Conservation (phyloP, 2,329 filamentous ascomycete genomes). For the Helminthosporium solani region DNA sequence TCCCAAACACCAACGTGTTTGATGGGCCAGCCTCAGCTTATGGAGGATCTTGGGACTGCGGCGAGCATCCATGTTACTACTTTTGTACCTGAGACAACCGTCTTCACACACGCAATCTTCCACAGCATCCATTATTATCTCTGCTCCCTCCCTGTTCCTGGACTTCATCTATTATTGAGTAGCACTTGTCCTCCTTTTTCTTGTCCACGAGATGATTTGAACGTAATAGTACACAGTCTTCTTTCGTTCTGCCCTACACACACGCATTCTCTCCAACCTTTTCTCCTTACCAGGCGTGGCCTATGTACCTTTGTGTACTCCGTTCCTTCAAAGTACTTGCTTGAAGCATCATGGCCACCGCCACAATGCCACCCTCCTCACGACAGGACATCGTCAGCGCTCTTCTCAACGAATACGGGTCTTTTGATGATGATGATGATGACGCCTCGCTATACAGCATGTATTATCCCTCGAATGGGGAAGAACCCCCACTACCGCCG, state of each 20-base stretch:
- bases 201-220: conserved; percentile 3
- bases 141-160: conserved; percentile 26
- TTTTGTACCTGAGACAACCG: conserved; percentile 37
- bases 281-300: conserved; percentile 2
- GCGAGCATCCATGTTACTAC: conserved; percentile 29
- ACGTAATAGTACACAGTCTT: conserved; percentile 14
- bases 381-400: conserved; percentile 43
- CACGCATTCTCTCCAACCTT: conserved; percentile 10
- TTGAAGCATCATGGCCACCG: conserved; percentile 24
- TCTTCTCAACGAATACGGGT: conserved; percentile 41
- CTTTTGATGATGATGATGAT: conserved; percentile 25
- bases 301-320: not conserved
- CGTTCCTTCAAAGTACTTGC: not conserved
- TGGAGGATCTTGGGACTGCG: conserved; percentile 14
- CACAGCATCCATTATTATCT: conserved; percentile 19
- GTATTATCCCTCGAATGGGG: conserved; percentile 30
- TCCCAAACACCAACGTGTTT: conserved; percentile 42
- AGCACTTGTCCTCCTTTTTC: conserved; percentile 6
- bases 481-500: conserved; percentile 33
- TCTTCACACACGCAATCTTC: conserved; percentile 22
- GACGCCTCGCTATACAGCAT: conserved; percentile 21
- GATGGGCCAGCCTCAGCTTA: conserved; percentile 27
- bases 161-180: conserved; percentile 8
- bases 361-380: conserved; percentile 30
- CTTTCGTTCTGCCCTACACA: conserved; percentile 16